These are phyloP conservation scores for Aspergillus latus DNA, from an alignment of 2,329 filamentous ascomycete genomes.

Conservation along the genomic window DNA sequence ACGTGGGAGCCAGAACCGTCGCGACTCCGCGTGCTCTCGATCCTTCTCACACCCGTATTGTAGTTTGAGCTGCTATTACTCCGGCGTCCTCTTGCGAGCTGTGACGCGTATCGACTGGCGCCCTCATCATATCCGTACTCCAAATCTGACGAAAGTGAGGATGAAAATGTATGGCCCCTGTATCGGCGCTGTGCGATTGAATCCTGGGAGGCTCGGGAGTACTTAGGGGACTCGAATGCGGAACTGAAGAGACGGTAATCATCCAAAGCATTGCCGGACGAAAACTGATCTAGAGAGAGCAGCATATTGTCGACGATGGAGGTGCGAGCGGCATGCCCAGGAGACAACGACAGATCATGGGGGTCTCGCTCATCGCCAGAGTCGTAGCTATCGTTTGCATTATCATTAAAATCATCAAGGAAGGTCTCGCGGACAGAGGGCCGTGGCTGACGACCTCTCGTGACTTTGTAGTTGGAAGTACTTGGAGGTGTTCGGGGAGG, in stretches of 20 bases:
- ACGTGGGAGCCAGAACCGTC: slow-evolving; percentile 42
- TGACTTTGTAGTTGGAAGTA: slow-evolving; percentile 33
- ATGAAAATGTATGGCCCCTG: slow-evolving; percentile 61
- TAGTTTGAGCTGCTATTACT: slow-evolving; percentile 81
- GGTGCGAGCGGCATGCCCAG: slow-evolving; percentile 75
- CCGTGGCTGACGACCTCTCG: slow-evolving; percentile 28
- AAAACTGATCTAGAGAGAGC: slow-evolving; percentile 83
- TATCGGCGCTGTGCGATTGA: slow-evolving; percentile 42
- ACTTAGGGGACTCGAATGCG: slow-evolving; percentile 41
- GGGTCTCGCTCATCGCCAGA: slow-evolving; percentile 44
- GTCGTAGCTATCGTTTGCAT: slow-evolving; percentile 34
- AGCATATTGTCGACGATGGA: slow-evolving; percentile 97
- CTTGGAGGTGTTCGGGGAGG: slow-evolving; percentile 45
- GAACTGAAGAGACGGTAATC: slow-evolving; percentile 43
- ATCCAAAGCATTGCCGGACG: slow-evolving; percentile 40
- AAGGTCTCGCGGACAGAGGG: slow-evolving; percentile 45
- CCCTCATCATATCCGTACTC: slow-evolving; percentile 45
- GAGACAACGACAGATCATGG: slow-evolving; percentile 81
- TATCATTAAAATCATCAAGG: slow-evolving; percentile 38
- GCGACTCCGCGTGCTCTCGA: slow-evolving; percentile 60
- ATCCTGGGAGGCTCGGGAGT: slow-evolving; percentile 32
- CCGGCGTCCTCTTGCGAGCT: slow-evolving; percentile 56
- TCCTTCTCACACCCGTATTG: slow-evolving; percentile 58
- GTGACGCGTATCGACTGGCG: slow-evolving; percentile 43
- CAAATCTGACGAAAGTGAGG: slow-evolving; percentile 59